These are phyloP conservation scores for Annona squamosa DNA, from an alignment of 164 flowering plant genomes.

Conservation along the genomic window DNA sequence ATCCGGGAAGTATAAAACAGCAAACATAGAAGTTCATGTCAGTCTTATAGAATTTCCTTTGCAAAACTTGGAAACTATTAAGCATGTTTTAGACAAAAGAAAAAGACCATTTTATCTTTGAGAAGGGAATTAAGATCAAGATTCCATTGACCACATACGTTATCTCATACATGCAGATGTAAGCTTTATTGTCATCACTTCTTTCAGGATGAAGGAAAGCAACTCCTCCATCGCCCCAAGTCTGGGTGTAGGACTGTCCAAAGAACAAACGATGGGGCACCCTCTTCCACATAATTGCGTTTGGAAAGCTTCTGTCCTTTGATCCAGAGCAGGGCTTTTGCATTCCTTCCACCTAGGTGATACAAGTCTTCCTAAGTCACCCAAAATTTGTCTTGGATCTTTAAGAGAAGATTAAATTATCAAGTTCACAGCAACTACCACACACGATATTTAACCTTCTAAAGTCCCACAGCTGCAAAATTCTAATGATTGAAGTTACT, in stretches of 20 bases:
- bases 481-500: not conserved
- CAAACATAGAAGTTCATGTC: not conserved
- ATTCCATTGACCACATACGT: constrained; percentile 45
- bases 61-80: not conserved
- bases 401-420: not conserved
- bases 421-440: not conserved
- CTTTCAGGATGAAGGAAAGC: constrained; percentile 82
- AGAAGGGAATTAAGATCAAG: not conserved
- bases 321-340: constrained; percentile 62
- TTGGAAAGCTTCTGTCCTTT: constrained; percentile 64
- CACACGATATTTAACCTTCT: not conserved
- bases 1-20: constrained; percentile 1
- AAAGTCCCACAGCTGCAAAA: not conserved
- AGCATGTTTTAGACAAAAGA: not conserved
- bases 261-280: constrained; percentile 75
- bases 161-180: constrained; percentile 68
- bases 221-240: constrained; percentile 94
- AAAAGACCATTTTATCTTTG: too few species aligned
- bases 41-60: not conserved
- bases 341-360: constrained; percentile 76
- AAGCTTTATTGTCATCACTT: constrained; percentile 31
- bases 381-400: not conserved
- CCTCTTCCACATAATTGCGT: constrained; percentile 61
- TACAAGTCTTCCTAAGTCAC: not conserved
- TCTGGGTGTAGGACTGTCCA: constrained; percentile 47